These are phyloP conservation scores for Backusella parvicylindrica DNA, from an alignment of 192 early-diverging fungal genomes.

Conservation along the genomic window DNA sequence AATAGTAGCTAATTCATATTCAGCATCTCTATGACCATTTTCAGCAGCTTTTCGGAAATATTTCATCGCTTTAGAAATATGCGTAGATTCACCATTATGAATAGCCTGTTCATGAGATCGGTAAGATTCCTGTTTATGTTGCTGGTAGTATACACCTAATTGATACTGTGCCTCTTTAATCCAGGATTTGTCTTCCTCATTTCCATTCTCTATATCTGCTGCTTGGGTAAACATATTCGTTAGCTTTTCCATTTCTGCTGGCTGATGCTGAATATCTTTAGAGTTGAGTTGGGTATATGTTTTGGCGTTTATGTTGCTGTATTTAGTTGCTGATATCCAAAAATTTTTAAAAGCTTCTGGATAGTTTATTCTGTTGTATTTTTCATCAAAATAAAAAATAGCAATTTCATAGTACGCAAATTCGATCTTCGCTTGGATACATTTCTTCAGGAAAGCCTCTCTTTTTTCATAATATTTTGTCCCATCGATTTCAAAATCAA, in stretches of 20 bases:
- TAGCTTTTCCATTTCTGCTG: neutral
- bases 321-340: neutral
- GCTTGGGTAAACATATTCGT: neutral
- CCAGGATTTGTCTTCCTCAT: neutral
- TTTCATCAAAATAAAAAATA: neutral
- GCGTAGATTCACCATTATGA: neutral
- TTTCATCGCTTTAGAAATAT: neutral
- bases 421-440: neutral
- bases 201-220: neutral
- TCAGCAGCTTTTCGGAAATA: neutral
- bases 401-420: neutral
- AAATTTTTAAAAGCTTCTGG: neutral
- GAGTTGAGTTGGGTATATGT: neutral
- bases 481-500: neutral
- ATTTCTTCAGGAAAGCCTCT: neutral
- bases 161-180: neutral
- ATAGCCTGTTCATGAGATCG: neutral
- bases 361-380: neutral
- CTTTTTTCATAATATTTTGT: neutral
- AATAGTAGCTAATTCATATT: neutral
- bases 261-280: neutral
- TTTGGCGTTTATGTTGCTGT: neutral
- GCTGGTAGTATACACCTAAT: neutral
- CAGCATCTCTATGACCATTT: neutral
- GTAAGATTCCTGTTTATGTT: neutral